Base-by-base conservation (phyloP, 768 basidiomycete genomes). In the Amanita thiersii region DNA sequence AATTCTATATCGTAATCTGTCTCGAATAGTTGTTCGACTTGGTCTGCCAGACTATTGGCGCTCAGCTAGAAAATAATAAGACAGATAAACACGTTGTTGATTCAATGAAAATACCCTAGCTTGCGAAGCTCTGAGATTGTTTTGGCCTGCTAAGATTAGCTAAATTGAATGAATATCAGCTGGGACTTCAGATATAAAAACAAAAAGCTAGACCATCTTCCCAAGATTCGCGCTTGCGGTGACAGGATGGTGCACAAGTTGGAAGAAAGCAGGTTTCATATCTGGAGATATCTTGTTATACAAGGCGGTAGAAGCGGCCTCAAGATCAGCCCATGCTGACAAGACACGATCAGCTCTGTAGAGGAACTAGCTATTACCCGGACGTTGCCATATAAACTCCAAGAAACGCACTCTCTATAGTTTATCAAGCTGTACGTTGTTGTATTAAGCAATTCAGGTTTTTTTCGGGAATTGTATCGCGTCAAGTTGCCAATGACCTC, bases 161-260 rank as follows among this genome's bases (percentile, higher is more conserved):
- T 64, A 35, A 20, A 28, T 4, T 5, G n/a, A 10, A 3, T 8
- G 20, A 2, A 21, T 21, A n/a, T 36, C 30, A 36, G 38, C n/a
- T 11, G 14, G 5, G 19, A 21, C 21, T n/a, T 10, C 20, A 8
- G 9, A 19, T 19, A 28, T 2, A 17, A 38, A 18, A 8, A 6
- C 24, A 7, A 4, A 20, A 38, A 18, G 24, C 9, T 36, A 21
- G 23, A 65, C 63, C 66, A 84, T 68, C 43, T 69, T 68, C 11
- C 67, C 72, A 20, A 82, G 54, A 37, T 76, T 82, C 33, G 66
- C 61, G 47, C 73, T 76, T 1, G 79, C 79, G 37, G 72, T 55
- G 14, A 80, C 69, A 3, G 79, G 74, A 50, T 82, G 78, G 21
- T 79, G 77, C 1, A 87, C 71, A n/a, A 79, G 66, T 54, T 87